phyloP scores from a whole-genome alignment of 2,329 filamentous ascomycete species.

The Rhytidhysteron rufulum region DNA sequence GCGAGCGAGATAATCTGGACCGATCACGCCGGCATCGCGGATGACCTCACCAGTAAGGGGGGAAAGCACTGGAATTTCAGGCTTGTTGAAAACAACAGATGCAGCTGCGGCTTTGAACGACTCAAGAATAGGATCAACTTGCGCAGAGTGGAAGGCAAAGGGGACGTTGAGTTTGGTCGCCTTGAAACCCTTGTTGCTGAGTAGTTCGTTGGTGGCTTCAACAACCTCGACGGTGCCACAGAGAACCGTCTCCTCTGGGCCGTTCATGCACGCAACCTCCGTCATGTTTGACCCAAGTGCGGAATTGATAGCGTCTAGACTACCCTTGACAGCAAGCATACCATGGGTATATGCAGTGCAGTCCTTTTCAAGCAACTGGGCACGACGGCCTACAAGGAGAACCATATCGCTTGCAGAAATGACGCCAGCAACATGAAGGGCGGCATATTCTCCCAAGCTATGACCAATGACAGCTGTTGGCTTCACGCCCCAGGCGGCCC shows the following conservation, averaged over 20 bases:
- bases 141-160: slow-evolving; percentile 64
- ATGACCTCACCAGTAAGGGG: slow-evolving; percentile 62
- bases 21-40: slow-evolving; percentile 53
- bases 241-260: slow-evolving; percentile 71
- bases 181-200: slow-evolving; percentile 55
- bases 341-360: slow-evolving; percentile 65
- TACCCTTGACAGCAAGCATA: slow-evolving; percentile 59
- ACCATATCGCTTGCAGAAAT: slow-evolving; percentile 68
- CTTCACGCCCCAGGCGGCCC: slow-evolving; percentile 52
- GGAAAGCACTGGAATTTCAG: slow-evolving; percentile 62
- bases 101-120: slow-evolving; percentile 55
- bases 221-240: slow-evolving; percentile 60
- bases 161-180: slow-evolving; percentile 61
- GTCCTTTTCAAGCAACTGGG: slow-evolving; percentile 59
- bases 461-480: slow-evolving; percentile 51
- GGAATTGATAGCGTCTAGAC: slow-evolving; percentile 50
- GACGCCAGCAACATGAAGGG: slow-evolving; percentile 66
- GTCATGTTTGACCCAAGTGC: slow-evolving; percentile 48
- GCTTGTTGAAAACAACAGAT: slow-evolving; percentile 54
- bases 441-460: slow-evolving; percentile 71
- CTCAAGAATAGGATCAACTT: slow-evolving; percentile 61
- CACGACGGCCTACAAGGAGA: slow-evolving; percentile 66
- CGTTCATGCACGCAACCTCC: slow-evolving; percentile 71
- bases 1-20: slow-evolving; percentile 60
- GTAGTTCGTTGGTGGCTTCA: slow-evolving; percentile 47